A percentile compares a stretch with the other conserved stretches of the same genome.
phyloP scores from a whole-genome alignment of 176 grass and related monocot species.

The bread wheat (Triticum aestivum) region DNA sequence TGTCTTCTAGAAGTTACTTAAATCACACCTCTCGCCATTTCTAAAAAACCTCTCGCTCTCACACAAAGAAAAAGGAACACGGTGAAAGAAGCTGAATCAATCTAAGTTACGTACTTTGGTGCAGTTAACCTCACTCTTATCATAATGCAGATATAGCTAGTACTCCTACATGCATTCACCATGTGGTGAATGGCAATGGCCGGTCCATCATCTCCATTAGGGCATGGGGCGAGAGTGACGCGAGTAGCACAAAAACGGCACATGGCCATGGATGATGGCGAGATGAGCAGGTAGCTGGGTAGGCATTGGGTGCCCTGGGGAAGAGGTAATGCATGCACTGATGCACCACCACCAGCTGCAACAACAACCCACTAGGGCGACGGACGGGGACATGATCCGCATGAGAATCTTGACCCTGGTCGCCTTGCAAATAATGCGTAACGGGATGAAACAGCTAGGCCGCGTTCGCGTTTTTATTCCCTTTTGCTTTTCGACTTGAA shows the following conservation, averaged over 20 bases:
- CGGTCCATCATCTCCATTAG: background rate
- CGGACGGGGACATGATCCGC: slow-evolving; percentile 50
- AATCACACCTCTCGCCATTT: background rate
- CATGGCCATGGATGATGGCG: background rate
- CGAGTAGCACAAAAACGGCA: background rate
- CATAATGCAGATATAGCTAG: background rate
- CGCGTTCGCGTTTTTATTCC: background rate
- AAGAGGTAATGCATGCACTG: slow-evolving; percentile 24
- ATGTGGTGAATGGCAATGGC: background rate
- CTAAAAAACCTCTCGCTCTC: background rate
- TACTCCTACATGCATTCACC: background rate
- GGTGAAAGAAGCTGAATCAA: background rate
- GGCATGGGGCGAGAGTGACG: background rate
- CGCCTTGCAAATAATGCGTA: slow-evolving; percentile 50
- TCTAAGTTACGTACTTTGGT: background rate
- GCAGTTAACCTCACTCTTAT: background rate
- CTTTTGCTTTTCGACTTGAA: slow-evolving; percentile 28
- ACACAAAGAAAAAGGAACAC: background rate
- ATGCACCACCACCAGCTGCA: background rate
- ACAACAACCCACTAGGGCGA: slow-evolving; percentile 34
- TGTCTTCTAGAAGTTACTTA: slow-evolving; percentile 25
- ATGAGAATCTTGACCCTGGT: slow-evolving; percentile 96
- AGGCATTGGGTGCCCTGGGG: slow-evolving; percentile 29
- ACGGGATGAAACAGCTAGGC: background rate
- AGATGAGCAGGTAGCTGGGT: background rate